These are phyloP conservation scores for Xylaria arbuscula DNA, from an alignment of 2,329 filamentous ascomycete species.

Conservation along the genomic window DNA sequence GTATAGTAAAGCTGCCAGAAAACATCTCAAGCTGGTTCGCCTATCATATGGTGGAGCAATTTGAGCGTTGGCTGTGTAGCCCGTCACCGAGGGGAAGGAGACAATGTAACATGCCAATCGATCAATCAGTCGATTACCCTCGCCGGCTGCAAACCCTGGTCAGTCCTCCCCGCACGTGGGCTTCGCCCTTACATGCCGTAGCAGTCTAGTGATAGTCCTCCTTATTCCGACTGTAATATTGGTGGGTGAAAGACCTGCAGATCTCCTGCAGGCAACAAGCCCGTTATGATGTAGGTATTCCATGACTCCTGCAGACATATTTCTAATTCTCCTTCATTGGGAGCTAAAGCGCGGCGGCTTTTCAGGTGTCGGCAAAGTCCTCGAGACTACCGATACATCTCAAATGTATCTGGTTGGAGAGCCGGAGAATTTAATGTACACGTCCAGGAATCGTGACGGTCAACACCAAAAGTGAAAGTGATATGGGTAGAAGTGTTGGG, in stretches of 20 bases:
- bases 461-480: not conserved
- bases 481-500: not conserved
- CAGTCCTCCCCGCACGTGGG: slow-evolving; percentile 22
- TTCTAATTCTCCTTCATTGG: slow-evolving; percentile 5
- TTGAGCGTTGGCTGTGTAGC: not conserved
- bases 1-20: not conserved
- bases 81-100: not conserved
- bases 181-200: slow-evolving; percentile 16
- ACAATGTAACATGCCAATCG: slow-evolving; percentile 8
- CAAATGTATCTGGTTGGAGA: not conserved
- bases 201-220: slow-evolving; percentile 7
- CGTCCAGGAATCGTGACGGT: not conserved
- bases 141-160: not conserved
- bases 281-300: not conserved
- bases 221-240: not conserved
- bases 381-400: slow-evolving; percentile 4
- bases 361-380: not conserved
- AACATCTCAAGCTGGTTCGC: not conserved
- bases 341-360: not conserved
- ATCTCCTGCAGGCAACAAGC: slow-evolving; percentile 8
- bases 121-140: not conserved
- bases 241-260: not conserved
- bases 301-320: not conserved
- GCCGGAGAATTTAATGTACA: not conserved
- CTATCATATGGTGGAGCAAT: not conserved